Evolutionary conservation across 371 early-diverging fungal species (phyloP).

Genomic region (Apophysomyces trapeziformis): DNA sequence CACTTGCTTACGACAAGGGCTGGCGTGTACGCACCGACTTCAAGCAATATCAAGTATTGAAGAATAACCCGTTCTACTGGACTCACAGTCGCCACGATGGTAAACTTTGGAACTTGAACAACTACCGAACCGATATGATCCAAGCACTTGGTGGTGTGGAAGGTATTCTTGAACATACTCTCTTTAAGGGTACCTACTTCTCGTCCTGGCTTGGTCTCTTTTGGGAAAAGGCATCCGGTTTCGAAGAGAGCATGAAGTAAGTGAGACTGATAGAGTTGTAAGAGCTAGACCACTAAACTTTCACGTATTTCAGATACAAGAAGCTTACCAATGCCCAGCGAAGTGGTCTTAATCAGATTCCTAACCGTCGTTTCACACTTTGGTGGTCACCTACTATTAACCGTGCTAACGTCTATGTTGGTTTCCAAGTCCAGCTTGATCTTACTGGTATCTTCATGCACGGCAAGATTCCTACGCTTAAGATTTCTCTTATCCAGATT

Average conservation of each 20-base stretch:
- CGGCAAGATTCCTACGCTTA: conserved; percentile 99
- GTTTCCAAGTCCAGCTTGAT: conserved; percentile 99
- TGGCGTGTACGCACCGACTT: conserved; percentile 98
- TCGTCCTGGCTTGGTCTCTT: conserved; percentile 98
- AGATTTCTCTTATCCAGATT: conserved; percentile 98
- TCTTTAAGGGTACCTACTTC: conserved; percentile 98
- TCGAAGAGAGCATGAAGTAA: conserved; percentile 54
- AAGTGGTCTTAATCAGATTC: conserved; percentile 98
- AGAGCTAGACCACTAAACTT: background rate
- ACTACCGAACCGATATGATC: conserved; percentile 98
- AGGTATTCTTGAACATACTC: conserved; percentile 97
- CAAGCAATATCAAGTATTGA: conserved; percentile 96
- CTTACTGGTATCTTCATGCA: conserved; percentile 99
- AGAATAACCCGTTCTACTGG: conserved; percentile 98
- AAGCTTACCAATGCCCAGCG: conserved; percentile 99
- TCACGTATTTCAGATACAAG: conserved; percentile 66
- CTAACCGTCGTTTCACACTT: conserved; percentile 99
- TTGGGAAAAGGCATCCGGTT: conserved; percentile 86
- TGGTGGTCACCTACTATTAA: conserved; percentile 99
- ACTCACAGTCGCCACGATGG: conserved; percentile 96
- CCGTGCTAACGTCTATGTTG: conserved; percentile 96
- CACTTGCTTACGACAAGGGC: conserved; percentile 98
- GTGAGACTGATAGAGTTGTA: conserved; percentile 11
- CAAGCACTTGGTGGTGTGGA: conserved; percentile 99
- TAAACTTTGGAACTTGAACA: conserved; percentile 96